A percentile compares a stretch with the other conserved stretches of the same genome.
These are phyloP conservation scores for Vitis riparia DNA, from an alignment of 164 flowering plant genomes.

Conservation along the genomic window DNA sequence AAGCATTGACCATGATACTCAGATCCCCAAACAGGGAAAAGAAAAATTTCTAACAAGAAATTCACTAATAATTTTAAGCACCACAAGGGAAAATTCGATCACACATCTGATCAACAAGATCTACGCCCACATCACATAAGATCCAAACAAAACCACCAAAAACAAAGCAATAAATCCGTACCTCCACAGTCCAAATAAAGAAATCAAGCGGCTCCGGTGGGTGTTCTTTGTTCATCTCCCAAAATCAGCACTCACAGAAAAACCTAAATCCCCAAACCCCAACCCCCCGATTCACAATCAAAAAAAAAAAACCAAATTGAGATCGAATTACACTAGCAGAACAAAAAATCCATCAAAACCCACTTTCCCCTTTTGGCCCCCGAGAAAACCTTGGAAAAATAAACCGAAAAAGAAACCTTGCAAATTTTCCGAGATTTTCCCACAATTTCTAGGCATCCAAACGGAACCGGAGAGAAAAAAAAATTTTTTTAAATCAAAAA, in stretches of 20 bases:
- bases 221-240: conserved; percentile 59
- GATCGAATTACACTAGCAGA: background rate
- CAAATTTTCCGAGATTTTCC: background rate
- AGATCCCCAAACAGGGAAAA: too few species aligned
- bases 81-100: too few species aligned
- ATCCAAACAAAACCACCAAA: conserved; percentile 2
- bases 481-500: background rate
- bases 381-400: background rate
- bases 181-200: conserved; percentile 96
- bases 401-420: background rate
- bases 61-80: background rate
- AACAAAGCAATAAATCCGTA: conserved; percentile 17
- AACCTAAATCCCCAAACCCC: background rate
- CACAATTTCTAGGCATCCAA: background rate
- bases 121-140: background rate
- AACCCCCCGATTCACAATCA: conserved; percentile 3
- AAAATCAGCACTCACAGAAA: conserved; percentile 3
- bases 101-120: background rate
- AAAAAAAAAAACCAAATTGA: background rate
- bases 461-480: background rate
- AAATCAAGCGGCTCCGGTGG: conserved; percentile 95
- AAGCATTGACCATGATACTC: too few species aligned
- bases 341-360: background rate
- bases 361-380: background rate
- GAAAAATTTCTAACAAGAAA: background rate